Evolutionary conservation across 148 eudicot genomes (phyloP).

Genomic region (Diospyros lotus): DNA sequence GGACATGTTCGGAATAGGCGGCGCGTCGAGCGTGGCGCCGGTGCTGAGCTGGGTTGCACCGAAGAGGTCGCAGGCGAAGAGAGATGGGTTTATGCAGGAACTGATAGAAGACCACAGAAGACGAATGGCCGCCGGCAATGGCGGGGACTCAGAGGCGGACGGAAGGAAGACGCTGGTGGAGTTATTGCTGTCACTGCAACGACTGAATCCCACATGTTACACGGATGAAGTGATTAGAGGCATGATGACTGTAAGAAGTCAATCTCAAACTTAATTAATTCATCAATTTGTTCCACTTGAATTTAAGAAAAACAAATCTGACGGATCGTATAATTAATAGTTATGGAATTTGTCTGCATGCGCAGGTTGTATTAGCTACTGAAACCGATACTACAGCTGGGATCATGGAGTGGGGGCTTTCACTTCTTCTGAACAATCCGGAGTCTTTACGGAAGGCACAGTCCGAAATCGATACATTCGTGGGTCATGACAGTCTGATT

Average conservation of each 20-base stretch:
- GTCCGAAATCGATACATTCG: constrained; percentile 23
- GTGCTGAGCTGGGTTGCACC: too few relatives aligned
- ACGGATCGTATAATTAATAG: too few relatives aligned
- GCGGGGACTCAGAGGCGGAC: constrained; percentile 14
- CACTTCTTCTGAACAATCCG: constrained; percentile 38
- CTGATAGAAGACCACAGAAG: too few relatives aligned
- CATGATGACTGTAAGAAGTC: neutral
- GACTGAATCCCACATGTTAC: neutral
- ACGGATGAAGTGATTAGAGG: neutral
- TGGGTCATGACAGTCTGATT: constrained; percentile 17
- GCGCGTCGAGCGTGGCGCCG: too few relatives aligned
- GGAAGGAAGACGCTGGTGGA: constrained; percentile 9
- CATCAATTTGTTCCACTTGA: too few relatives aligned
- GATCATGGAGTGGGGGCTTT: constrained; percentile 40
- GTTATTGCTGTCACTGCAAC: constrained; percentile 4
- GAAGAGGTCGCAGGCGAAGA: too few relatives aligned
- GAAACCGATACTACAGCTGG: constrained; percentile 35
- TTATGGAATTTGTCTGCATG: neutral
- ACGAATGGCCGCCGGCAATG: too few relatives aligned
- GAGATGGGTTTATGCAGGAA: too few relatives aligned
- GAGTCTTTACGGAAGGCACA: constrained; percentile 29
- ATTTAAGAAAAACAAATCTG: too few relatives aligned
- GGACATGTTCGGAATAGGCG: neutral
- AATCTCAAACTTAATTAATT: too few relatives aligned
- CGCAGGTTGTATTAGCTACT: constrained; percentile 24